Evolutionary conservation across 2,329 filamentous ascomycete species (phyloP).

Genomic region (Pezicula carpinea): DNA sequence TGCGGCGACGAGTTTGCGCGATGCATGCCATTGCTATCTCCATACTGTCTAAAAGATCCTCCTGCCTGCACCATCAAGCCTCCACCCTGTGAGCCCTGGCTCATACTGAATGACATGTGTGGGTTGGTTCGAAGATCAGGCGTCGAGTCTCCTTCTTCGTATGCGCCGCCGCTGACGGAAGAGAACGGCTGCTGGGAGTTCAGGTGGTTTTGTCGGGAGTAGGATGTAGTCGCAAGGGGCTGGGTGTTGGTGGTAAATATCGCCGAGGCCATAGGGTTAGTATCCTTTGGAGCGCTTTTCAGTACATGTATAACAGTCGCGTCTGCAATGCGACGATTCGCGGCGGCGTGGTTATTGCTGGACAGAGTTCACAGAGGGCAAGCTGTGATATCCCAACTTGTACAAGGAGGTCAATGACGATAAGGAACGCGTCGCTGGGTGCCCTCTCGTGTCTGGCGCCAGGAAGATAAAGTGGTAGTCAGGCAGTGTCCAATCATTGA

Average conservation of each 20-base stretch:
- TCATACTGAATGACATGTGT: constrained; percentile 30
- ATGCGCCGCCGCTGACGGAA: constrained; percentile 16
- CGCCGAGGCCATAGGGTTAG: constrained; percentile 9
- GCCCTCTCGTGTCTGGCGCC: constrained; percentile 17
- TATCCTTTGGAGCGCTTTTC: background rate
- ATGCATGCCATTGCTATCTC: constrained; percentile 18
- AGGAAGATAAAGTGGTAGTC: constrained; percentile 18
- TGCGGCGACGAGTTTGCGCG: constrained; percentile 36
- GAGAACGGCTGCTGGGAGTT: constrained; percentile 16
- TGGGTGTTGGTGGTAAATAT: constrained; percentile 21
- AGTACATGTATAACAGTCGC: background rate
- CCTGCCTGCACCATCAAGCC: constrained; percentile 29
- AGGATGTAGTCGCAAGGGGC: constrained; percentile 23
- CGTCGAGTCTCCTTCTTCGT: constrained; percentile 11
- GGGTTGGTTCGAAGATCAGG: constrained; percentile 11
- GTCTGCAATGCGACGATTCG: background rate
- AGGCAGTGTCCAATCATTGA: background rate
- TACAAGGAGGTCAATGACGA: constrained; percentile 11
- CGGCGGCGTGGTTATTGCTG: background rate
- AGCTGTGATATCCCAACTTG: constrained; percentile 5
- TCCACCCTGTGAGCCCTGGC: constrained; percentile 27
- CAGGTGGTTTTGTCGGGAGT: constrained; percentile 25
- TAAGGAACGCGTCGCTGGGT: constrained; percentile 15
- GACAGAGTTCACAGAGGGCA: constrained; percentile 1
- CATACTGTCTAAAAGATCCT: constrained; percentile 26